Base-by-base conservation (phyloP, 2,329 filamentous ascomycete genomes). In the Parafenestella ontariensis region DNA sequence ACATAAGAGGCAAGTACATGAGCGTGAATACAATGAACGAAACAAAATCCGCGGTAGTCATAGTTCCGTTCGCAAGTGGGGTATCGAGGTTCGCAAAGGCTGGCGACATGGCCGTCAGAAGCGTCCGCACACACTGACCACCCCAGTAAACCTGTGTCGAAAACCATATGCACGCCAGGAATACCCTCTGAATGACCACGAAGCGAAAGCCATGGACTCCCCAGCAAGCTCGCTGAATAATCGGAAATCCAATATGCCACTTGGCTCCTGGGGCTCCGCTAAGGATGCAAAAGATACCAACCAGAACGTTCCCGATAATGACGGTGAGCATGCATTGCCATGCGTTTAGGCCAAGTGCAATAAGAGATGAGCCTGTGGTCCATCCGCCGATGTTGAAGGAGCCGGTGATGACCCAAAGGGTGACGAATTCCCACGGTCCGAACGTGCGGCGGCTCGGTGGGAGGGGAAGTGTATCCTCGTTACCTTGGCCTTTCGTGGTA, bases 361-460 rank as follows among this genome's bases (percentile, higher is more conserved):
- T 36, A 28, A 59, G 37, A 8, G 55, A 55, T 6, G 55, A 57
- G 34, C 34, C 34, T 7, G 34, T 37, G 7, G 34, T 37, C 34
- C 34, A 37, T 21, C 34, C 44, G 20, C 53, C 53, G 15, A 56
- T 46, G 47, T 75, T 78, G 40, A 73, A 66, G 53, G 77, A 74
- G 42, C 75, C 72, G 48, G 75, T 77, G 49, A 78, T 74, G 21
- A 72, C 69, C 77, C 76, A 79, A 58, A 77, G 78, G 20, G 62
- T 67, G 41, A 77, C 68, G 58, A 72, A 79, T 34, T 72, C 69
- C 65, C 70, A 72, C 49, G 65, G 60, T 5, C 66, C 69, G 75
- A 75, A 79, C 45, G 70, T 73, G 8, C 77, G 69, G 23, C 77
- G 67, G 17, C 60, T 64, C 5, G 77, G 76, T 29, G 77, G 76